A percentile compares a stretch with the other conserved stretches of the same genome.
phyloP scores from a whole-genome alignment of 257 asterid species.

The Nicotiana sylvestris region DNA sequence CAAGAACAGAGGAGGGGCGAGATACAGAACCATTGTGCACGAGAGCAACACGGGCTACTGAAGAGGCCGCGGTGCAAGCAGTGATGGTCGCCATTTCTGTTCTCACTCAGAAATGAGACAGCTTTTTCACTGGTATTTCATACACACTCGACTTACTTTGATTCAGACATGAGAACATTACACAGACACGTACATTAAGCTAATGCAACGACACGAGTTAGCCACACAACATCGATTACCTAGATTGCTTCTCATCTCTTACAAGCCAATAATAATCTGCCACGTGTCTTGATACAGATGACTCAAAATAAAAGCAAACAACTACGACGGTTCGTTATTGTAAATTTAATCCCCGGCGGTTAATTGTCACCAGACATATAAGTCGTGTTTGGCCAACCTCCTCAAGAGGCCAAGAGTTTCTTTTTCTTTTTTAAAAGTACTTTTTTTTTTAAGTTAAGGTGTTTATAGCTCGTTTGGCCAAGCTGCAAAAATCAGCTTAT shows the following conservation, averaged over 20 bases:
- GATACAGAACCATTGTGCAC: constrained; percentile 36
- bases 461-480: too few relatives aligned
- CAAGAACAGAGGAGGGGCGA: constrained; percentile 35
- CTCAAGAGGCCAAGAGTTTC: too few relatives aligned
- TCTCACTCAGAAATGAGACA: background rate
- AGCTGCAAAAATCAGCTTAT: too few relatives aligned
- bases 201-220: background rate
- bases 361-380: too few relatives aligned
- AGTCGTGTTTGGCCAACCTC: too few relatives aligned
- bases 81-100: constrained; percentile 61
- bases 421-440: too few relatives aligned
- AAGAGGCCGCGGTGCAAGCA: constrained; percentile 51
- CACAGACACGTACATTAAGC: background rate
- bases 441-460: too few relatives aligned
- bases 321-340: too few relatives aligned
- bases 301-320: too few relatives aligned
- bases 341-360: too few relatives aligned
- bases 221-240: background rate
- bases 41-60: constrained; percentile 47
- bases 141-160: too few relatives aligned
- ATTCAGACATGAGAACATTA: background rate
- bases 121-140: background rate
- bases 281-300: background rate
- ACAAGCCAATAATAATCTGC: background rate
- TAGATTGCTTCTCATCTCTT: constrained; percentile 9